Evolutionary conservation across 2,329 filamentous ascomycete species (phyloP), one percentile per base, ranked within the genome.

Genomic region (Whalleya microplaca): DNA sequence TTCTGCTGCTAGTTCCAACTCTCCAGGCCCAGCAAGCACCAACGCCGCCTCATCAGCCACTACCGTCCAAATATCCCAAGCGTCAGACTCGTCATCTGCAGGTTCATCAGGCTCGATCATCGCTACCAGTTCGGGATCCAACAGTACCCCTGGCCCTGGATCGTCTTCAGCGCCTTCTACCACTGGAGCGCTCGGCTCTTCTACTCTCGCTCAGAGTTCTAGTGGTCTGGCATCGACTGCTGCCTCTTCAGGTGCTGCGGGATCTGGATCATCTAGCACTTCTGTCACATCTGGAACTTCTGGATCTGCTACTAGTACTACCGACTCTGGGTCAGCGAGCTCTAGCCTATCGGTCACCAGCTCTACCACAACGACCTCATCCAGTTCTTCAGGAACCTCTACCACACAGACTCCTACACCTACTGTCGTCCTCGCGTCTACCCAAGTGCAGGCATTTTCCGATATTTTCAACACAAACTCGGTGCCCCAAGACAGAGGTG

Each of bases 401-500:
- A 40, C 12, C 18, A 42, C 18, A 32, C 41, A 23, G 19, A 49
- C 32, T 3, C 14, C 41, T 10, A 21, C 18, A 23, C 55, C 55
- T 2, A 51, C 51, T 10, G 42, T 58, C 20, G 49, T 45, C 8
- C 49, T 58, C 2, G 47, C 55, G 4, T 47, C 29, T 9, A 43
- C 41, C 12, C 19, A 47, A 1, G 44, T 58, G 3, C 12, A 29
- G 41, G 18, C 41, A 6, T 58, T 55, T 37, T 20, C 14, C 29
- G 43, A 43, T 29, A 47, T 58, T 23, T 56, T 56, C 37, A 21
- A 51, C 32, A 5, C 21, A 16, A 21, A 40, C 3, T 18, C 20
- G 14, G 57, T 53, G 2, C 53, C 57, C 2, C 29, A 40, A 14
- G 49, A 41, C 0, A n/a, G 21, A 1, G 50, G 48, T 23, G 23